A percentile compares a stretch with the other conserved stretches of the same genome.
Evolutionary conservation across 2,329 filamentous ascomycete genomes (phyloP).

Genomic region (Dactylellina haptotyla): DNA sequence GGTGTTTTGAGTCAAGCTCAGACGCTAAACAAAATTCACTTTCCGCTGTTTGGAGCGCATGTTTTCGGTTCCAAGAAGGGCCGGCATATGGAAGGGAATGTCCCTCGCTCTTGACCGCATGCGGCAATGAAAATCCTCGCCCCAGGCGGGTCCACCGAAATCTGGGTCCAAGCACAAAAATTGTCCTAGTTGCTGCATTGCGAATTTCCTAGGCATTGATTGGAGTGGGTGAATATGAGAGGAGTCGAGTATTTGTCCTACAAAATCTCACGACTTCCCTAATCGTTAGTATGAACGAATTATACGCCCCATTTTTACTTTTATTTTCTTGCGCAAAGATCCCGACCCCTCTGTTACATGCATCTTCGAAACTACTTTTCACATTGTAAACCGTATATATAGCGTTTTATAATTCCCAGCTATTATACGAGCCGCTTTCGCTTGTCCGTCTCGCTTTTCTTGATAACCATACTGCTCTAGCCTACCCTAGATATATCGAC

Average conservation of each 20-base stretch:
- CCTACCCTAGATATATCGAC: too few species aligned
- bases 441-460: too few species aligned
- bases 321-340: too few species aligned
- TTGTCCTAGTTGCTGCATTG: background rate
- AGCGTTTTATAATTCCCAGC: too few species aligned
- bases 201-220: background rate
- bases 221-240: background rate
- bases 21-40: background rate
- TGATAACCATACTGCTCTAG: too few species aligned
- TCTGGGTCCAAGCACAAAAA: conserved; percentile 21
- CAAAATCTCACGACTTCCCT: background rate
- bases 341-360: too few species aligned
- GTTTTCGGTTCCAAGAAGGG: background rate
- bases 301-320: too few species aligned
- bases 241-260: background rate
- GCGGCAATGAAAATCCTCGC: conserved; percentile 18
- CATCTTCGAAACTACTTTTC: too few species aligned
- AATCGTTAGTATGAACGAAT: background rate
- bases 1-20: background rate
- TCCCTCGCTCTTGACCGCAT: conserved; percentile 18
- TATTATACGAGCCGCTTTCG: too few species aligned
- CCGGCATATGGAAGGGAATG: background rate
- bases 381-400: too few species aligned
- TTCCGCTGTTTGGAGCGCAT: conserved; percentile 2
- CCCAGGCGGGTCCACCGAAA: conserved; percentile 14